phyloP scores from a whole-genome alignment of 2,329 filamentous ascomycete genomes.

The Sclerotinia minor region DNA sequence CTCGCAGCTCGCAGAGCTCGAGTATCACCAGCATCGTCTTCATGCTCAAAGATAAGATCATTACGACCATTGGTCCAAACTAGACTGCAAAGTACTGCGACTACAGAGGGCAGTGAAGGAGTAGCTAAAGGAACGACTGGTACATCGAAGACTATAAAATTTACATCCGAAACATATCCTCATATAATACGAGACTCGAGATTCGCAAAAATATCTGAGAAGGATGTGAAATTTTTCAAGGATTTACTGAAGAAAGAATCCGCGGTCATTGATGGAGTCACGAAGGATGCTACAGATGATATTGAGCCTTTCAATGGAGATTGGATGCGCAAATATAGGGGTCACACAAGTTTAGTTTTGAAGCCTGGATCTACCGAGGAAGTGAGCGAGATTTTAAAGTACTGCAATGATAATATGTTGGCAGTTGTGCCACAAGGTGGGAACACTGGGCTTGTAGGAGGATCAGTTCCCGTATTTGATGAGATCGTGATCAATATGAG shows the following conservation, averaged over 20 bases:
- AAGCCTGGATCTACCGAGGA: constrained; percentile 83
- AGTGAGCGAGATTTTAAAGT: constrained; percentile 85
- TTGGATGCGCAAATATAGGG: constrained; percentile 99
- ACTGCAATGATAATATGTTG: constrained; percentile 90
- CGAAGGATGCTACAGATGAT: constrained; percentile 71
- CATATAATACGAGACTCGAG: constrained; percentile 75
- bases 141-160: constrained; percentile 56
- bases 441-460: constrained; percentile 93
- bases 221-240: constrained; percentile 83
- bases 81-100: constrained; percentile 40
- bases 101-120: constrained; percentile 37
- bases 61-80: constrained; percentile 34
- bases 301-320: constrained; percentile 92
- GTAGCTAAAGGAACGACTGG: constrained; percentile 37
- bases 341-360: constrained; percentile 82
- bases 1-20: constrained; percentile 37
- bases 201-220: constrained; percentile 70
- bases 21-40: constrained; percentile 26
- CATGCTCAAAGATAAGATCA: constrained; percentile 24
- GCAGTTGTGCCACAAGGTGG: constrained; percentile 97
- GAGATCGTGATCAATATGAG: constrained; percentile 92
- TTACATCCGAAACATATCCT: constrained; percentile 85
- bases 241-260: constrained; percentile 75
- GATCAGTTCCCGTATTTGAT: constrained; percentile 94
- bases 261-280: constrained; percentile 82